Base-by-base conservation (phyloP, 768 basidiomycete species). In the Tricholoma flavovirens region DNA sequence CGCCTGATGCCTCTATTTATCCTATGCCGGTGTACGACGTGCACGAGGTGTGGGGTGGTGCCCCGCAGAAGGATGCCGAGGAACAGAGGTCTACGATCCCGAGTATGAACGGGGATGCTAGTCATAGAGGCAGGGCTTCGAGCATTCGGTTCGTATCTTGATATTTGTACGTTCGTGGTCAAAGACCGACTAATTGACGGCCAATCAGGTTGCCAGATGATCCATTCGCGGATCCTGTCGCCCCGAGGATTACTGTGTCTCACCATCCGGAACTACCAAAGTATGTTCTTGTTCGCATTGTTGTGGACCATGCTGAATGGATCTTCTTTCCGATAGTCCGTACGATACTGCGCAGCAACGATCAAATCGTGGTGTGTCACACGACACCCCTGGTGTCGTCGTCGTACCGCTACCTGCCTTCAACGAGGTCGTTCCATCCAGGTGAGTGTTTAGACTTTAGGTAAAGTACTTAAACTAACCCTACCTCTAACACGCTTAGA, bases 331-430 rank as follows among this genome's bases (percentile, higher is more conserved):
- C 29, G 35, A n/a, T 55, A 67, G 67, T 17, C 60, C 64, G 51
- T 64, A 66, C 15, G 48, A 59, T 29, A 46, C 53, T 38, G 65
- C 59, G 19, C 59, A 59, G 11, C 69, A 63, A 54, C 59, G 58
- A 5, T 68, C 62, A 55, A 60, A 58, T 12, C 62, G 67, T 4
- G 45, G 57, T 2, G 61, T 65, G 6, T 60, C 51, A 5, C 64
- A 66, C n/a, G 64, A 65, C 15, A 60, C 62, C 17, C 66, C 68
- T 4, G 64, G 64, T 0, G 57, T 67, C 0, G 63, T 80, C 10
- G 38, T 67, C 6, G 73, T 80, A 70, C 79, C 80, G 11, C 60
- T 80, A 11, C 79, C 78, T 8, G 63, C 73, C 5, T 65, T 74
- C 51, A 64, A 68, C 36, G 75, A 77, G 15, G 76, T 80, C 15